phyloP scores from a whole-genome alignment of 1,284 basidiomycete species.

The Boletus sp. region DNA sequence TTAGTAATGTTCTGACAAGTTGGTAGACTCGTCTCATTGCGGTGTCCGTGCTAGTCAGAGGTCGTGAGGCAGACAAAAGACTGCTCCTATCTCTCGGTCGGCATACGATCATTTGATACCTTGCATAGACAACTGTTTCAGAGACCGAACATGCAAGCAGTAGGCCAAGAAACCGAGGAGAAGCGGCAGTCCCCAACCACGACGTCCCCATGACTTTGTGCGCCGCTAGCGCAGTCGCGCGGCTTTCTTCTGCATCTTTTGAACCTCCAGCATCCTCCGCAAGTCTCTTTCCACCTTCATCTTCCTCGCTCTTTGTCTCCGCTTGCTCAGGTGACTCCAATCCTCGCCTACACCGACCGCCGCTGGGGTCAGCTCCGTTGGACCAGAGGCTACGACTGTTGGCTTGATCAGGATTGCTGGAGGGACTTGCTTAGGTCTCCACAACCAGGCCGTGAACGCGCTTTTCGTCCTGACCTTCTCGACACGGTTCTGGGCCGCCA shows the following conservation, averaged over 20 bases:
- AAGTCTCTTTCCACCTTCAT: slow-evolving; percentile 36
- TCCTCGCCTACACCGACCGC: slow-evolving; percentile 54
- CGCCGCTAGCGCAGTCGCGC: background rate
- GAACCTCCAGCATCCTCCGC: slow-evolving; percentile 30
- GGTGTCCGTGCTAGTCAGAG: no score
- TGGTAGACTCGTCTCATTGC: background rate
- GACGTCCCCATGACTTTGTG: background rate
- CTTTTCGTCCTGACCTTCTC: slow-evolving; percentile 40
- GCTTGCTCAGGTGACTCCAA: slow-evolving; percentile 52
- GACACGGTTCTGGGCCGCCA: slow-evolving; percentile 42
- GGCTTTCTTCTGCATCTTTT: slow-evolving; percentile 15
- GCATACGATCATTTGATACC: background rate
- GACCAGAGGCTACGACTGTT: background rate
- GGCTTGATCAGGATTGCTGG: slow-evolving; percentile 1
- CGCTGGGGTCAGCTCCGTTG: slow-evolving; percentile 21
- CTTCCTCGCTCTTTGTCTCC: slow-evolving; percentile 42
- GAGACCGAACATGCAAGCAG: background rate
- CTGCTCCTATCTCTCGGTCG: background rate
- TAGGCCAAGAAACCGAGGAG: background rate
- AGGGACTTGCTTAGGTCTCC: slow-evolving; percentile 30
- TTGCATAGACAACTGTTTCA: background rate
- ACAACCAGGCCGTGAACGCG: slow-evolving; percentile 37
- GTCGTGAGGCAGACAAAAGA: background rate
- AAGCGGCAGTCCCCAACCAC: no score
- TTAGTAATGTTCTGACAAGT: no score